phyloP scores from a whole-genome alignment of 495 filamentous ascomycete species.

The Tuber brumale region DNA sequence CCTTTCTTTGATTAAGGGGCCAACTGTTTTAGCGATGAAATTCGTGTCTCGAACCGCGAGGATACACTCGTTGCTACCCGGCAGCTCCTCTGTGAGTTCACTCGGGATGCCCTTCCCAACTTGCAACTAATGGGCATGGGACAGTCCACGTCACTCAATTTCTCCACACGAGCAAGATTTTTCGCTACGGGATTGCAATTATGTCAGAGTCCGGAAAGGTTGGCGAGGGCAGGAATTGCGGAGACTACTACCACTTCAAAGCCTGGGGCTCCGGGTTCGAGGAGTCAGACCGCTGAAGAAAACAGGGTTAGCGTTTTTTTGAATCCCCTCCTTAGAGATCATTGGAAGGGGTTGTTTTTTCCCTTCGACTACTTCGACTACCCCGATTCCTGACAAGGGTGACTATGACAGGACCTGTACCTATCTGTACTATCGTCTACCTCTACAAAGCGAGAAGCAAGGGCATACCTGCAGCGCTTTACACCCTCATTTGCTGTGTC shows the following conservation, averaged over 20 bases:
- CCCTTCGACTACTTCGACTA: background rate
- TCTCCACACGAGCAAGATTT: background rate
- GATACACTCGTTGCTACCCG: background rate
- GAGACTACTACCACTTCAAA: background rate
- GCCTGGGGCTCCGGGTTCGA: background rate
- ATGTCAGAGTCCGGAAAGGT: background rate
- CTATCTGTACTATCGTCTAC: conserved; percentile 75
- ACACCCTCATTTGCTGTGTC: conserved; percentile 43
- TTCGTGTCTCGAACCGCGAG: background rate
- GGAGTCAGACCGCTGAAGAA: conserved; percentile 9
- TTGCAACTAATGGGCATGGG: background rate
- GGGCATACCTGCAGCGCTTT: conserved; percentile 76
- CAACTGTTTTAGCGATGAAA: background rate
- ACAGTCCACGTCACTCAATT: background rate
- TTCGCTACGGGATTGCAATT: background rate
- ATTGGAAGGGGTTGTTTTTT: background rate
- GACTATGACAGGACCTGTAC: conserved; percentile 61
- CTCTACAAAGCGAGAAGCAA: conserved; percentile 83
- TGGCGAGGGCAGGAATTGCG: background rate
- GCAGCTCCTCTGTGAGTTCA: background rate
- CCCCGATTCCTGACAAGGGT: background rate
- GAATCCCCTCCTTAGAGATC: background rate
- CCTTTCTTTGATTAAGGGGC: background rate
- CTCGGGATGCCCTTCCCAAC: background rate
- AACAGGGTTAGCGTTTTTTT: conserved; percentile 10